A percentile compares a stretch with the other conserved stretches of the same genome.
Conservation (phyloP, 345 rosid genomes). For the Ceriops zippeliana region DNA sequence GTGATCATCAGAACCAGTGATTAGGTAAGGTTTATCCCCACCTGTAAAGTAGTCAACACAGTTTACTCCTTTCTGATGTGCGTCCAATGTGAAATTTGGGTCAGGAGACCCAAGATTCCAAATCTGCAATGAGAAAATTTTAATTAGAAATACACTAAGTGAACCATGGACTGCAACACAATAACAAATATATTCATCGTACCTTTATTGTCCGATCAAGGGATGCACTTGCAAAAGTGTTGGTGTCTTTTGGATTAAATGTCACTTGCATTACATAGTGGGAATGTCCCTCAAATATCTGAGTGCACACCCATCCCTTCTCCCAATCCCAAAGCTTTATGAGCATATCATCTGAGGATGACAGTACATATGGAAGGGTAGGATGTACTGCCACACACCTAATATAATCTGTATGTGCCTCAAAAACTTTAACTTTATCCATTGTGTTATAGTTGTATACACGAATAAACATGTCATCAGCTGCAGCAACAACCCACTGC, state of each 20-base stretch:
- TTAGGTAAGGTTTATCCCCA: conserved; percentile 90
- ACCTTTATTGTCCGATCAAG: conserved; percentile 97
- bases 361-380: conserved; percentile 80
- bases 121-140: conserved; percentile 34
- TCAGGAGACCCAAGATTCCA: conserved; percentile 98
- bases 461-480: conserved; percentile 89
- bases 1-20: conserved; percentile 92
- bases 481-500: conserved; percentile 96
- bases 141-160: neutral
- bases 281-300: conserved; percentile 97
- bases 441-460: conserved; percentile 89
- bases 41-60: conserved; percentile 94
- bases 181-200: conserved; percentile 7
- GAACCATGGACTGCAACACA: conserved; percentile 11
- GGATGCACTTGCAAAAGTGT: conserved; percentile 96
- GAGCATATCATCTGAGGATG: conserved; percentile 98
- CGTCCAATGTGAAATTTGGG: conserved; percentile 90
- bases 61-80: conserved; percentile 91
- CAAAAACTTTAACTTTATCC: conserved; percentile 89
- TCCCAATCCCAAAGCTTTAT: conserved; percentile 99
- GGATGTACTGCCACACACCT: conserved; percentile 96
- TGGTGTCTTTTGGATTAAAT: conserved; percentile 83
- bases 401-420: conserved; percentile 95
- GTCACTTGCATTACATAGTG: conserved; percentile 99
- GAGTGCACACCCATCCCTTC: conserved; percentile 90